These are phyloP conservation scores for Bothriochloa decipiens DNA, from an alignment of 176 grass and related monocot genomes.

Conservation along the genomic window DNA sequence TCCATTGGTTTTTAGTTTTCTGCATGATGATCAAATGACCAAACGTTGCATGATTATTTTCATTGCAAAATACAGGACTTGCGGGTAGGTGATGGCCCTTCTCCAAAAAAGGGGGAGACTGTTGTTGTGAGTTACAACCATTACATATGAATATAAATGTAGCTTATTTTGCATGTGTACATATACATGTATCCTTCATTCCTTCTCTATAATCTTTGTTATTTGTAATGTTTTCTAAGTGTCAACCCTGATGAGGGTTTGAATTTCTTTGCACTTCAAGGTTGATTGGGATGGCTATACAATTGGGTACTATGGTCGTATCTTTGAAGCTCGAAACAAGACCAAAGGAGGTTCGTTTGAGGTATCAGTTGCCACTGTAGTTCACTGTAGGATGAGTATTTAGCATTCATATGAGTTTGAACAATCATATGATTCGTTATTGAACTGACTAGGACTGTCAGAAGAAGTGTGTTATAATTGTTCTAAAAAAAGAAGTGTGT, in stretches of 20 bases:
- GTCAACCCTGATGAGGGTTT: constrained; percentile 44
- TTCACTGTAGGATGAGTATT: background rate
- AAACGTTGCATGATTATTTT: constrained; percentile 19
- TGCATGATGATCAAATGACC: background rate
- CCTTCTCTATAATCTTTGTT: background rate
- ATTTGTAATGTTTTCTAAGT: constrained; percentile 16
- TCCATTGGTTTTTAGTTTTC: constrained; percentile 25
- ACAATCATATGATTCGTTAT: background rate
- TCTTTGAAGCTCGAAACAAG: constrained; percentile 99
- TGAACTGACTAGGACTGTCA: background rate
- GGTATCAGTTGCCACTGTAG: constrained; percentile 49
- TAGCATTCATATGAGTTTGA: constrained; percentile 5
- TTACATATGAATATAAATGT: constrained; percentile 32
- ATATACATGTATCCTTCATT: background rate
- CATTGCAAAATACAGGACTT: constrained; percentile 65
- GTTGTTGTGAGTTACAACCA: constrained; percentile 74
- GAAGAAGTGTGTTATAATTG: background rate
- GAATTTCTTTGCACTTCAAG: constrained; percentile 57
- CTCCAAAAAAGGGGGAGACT: constrained; percentile 77
- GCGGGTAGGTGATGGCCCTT: constrained; percentile 66
- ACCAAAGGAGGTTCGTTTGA: constrained; percentile 99
- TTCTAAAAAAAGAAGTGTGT: no score
- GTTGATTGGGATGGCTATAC: constrained; percentile 99
- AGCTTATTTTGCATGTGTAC: background rate
- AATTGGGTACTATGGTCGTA: constrained; percentile 97